Conservation (phyloP, 768 basidiomycete species). For the Amanita thiersii region DNA sequence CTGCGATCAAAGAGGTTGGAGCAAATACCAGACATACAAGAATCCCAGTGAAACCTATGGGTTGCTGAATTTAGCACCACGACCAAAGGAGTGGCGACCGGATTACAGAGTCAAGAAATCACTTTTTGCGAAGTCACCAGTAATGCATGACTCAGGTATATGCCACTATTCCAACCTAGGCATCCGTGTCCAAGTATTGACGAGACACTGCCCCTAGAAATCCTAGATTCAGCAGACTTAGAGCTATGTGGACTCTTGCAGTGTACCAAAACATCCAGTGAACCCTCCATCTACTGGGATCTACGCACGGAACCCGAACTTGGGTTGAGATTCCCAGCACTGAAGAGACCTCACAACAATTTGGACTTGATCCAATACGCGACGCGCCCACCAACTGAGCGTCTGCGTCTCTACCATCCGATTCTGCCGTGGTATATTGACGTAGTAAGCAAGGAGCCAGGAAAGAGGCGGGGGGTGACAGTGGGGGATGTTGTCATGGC, state of each 20-base stretch:
- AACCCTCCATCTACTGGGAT: background rate
- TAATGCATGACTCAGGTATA: background rate
- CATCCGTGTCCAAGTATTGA: background rate
- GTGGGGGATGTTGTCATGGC: slow-evolving; percentile 10
- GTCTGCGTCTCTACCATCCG: slow-evolving; percentile 10
- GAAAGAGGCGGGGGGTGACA: slow-evolving; percentile 8
- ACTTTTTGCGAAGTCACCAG: background rate
- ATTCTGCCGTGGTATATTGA: slow-evolving; percentile 13
- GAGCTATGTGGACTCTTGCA: background rate
- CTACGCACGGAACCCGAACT: background rate
- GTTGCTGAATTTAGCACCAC: background rate
- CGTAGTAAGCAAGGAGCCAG: slow-evolving; percentile 7
- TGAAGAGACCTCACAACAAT: slow-evolving; percentile 6
- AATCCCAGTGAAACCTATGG: too few relatives aligned
- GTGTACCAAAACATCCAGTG: background rate
- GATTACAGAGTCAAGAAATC: background rate
- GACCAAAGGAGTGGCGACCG: background rate
- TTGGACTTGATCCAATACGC: slow-evolving; percentile 12
- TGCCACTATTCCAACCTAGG: background rate
- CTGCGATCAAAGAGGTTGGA: too few relatives aligned
- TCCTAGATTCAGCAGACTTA: background rate
- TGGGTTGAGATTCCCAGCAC: background rate
- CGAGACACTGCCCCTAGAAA: background rate
- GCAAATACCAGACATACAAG: too few relatives aligned
- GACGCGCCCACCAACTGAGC: slow-evolving; percentile 7